Base-by-base conservation (phyloP, 2,329 filamentous ascomycete species). In the Nemania serpens region DNA sequence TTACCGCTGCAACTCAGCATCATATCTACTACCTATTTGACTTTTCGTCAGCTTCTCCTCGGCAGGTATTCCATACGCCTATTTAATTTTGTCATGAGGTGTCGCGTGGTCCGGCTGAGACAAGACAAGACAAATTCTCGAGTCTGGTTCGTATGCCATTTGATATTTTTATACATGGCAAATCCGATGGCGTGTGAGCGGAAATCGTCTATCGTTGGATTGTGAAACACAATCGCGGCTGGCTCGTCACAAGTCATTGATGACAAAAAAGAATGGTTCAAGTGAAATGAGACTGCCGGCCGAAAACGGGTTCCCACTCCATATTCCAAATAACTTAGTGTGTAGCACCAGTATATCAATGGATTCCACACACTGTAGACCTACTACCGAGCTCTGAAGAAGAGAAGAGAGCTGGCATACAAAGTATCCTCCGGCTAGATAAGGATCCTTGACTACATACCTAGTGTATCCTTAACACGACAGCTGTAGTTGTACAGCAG, bases 241-340 rank as follows among this genome's bases (percentile, higher is more conserved):
- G 46, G 37, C 17, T 57, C 17, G 25, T 42, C 37, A 49, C 55
- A 18, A 11, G 47, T 25, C 37, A 18, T 52, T 3, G 42, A 59
- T 59, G 56, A 59, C 56, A 59, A 59, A 59, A 59, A 53, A 43
- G 11, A 20, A 15, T 43, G 41, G 20, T 12, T 37, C 15, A 17
- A 46, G n/a, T 55, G 25, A 46, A 46, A 50, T 36, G 20, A 51
- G 18, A 45, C 42, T 59, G 33, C 47, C 29, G 41, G 46, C 39
- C 22, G 48, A 45, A 52, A 42, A 47, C 25, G 36, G 45, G 51
- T 39, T 17, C 46, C 50, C 25, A 29, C 25, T 29, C 25, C 3
- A 53, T 55, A 61, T 64, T 64, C 58, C 58, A 64, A 64, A 64
- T 64, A 22, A 20, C 12, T n/a, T 6, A 15, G 33, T 18, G 22